phyloP scores from a whole-genome alignment of 495 filamentous ascomycete species.

The Hypoxylon lienhwacheense region DNA sequence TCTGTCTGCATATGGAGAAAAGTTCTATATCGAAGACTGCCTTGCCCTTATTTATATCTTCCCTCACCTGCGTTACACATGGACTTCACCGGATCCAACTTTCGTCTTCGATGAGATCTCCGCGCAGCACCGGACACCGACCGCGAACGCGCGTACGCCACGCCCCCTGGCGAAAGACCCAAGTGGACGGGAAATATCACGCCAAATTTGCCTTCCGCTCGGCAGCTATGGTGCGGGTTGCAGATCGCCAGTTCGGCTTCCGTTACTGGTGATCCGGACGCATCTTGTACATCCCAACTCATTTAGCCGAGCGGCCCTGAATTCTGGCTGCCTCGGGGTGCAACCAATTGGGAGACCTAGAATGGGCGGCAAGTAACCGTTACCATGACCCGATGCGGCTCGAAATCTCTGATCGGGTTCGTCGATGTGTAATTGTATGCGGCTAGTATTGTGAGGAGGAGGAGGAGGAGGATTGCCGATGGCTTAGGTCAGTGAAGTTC shows the following conservation, averaged over 20 bases:
- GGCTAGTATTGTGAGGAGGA: no score
- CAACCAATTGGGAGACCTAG: slow-evolving; percentile 24
- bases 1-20: no score
- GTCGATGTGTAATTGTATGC: no score
- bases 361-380: slow-evolving; percentile 22
- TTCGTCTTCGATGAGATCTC: slow-evolving; percentile 1
- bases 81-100: no score
- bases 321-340: slow-evolving; percentile 25
- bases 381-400: slow-evolving; percentile 15
- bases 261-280: slow-evolving; percentile 3
- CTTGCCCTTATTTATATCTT: no score
- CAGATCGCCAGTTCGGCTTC: slow-evolving; percentile 26
- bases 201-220: slow-evolving; percentile 10
- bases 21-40: no score
- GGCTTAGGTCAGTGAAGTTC: slow-evolving; percentile 23
- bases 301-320: slow-evolving; percentile 30
- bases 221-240: slow-evolving; percentile 11
- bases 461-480: slow-evolving; percentile 15
- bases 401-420: slow-evolving; percentile 13
- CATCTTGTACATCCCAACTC: slow-evolving; percentile 14
- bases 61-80: no score
- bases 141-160: slow-evolving; percentile 20
- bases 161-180: not conserved
- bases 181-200: slow-evolving; percentile 18
- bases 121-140: slow-evolving; percentile 5